Conservation (phyloP, 192 early-diverging fungal species). For the Fimicolochytrium jonesii region DNA sequence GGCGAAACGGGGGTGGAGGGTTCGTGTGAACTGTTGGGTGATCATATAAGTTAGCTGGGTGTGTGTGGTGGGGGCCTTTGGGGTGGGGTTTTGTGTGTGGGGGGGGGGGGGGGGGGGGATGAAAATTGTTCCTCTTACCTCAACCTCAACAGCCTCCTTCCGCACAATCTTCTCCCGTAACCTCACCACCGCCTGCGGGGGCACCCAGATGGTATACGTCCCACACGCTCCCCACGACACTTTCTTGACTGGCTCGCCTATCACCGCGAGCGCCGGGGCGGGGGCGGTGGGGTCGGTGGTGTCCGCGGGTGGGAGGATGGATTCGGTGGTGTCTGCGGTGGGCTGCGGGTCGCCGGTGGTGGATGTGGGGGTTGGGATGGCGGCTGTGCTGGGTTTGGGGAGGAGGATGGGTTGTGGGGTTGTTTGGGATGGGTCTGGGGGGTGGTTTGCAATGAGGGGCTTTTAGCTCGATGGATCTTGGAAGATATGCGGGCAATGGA, state of each 20-base stretch:
- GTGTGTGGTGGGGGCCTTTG: background rate
- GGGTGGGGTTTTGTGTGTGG: background rate
- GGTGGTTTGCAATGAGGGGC: no score
- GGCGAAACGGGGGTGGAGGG: conserved; percentile 46
- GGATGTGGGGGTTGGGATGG: no score
- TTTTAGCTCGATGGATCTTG: background rate
- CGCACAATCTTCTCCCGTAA: conserved; percentile 40
- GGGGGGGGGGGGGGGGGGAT: no score
- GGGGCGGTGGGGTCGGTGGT: background rate
- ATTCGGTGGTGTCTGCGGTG: no score
- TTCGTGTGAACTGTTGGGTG: conserved; percentile 38
- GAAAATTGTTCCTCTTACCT: conserved; percentile 25
- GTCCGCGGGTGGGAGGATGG: no score
- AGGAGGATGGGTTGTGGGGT: conserved; percentile 25
- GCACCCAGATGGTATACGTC: conserved; percentile 41
- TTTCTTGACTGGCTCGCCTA: conserved; percentile 39
- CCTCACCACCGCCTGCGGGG: conserved; percentile 40
- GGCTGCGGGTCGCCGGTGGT: no score
- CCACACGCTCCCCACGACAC: conserved; percentile 33
- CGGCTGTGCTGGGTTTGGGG: conserved; percentile 19
- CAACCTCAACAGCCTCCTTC: conserved; percentile 43
- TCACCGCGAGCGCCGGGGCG: background rate
- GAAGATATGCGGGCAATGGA: background rate
- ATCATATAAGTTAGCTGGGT: background rate
- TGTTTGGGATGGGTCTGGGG: conserved; percentile 15